Base-by-base conservation (phyloP, 2,329 filamentous ascomycete genomes). In the Helotiales sp. region DNA sequence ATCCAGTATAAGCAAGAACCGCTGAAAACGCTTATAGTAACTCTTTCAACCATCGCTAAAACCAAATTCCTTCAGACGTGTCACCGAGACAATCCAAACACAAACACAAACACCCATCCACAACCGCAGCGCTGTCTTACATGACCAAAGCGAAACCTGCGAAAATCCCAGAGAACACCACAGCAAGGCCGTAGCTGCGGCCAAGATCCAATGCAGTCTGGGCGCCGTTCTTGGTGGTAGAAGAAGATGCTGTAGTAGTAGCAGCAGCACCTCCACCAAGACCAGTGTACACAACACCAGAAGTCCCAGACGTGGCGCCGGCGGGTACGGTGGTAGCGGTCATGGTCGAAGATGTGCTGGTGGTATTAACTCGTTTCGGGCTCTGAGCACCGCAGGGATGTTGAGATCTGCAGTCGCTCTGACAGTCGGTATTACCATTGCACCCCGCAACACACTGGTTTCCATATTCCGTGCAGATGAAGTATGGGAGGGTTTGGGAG, bases 401-500 rank as follows among this genome's bases (percentile, higher is more conserved):
- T 61, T 92, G 76, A 66, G 82, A 68, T 55, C 81, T 79, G 77
- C 89, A 93, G 55, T 74, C 66, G 58, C 75, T 73, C n/a, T 80
- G 72, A 71, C 89, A 92, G n/a, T 67, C 61, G 65, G 79, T 79
- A 73, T 87, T 77, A 62, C 74, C 71, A 31, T 74, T 76, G 74
- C 89, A 92, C 57, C 61, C 73, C 2, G 64, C 69, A 12, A 88
- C 85, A 71, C 88, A 91, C 74, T 91, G 83, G 71, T 77, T 84
- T 6, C 84, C 87, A 80, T 82, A 91, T 74, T 88, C 80, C 47
- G 80, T 80, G 81, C 90, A 95, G 67, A 86, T 80, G 76, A 86
- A 90, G 81, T 85, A 93, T 31, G 90, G 90, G 25, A 95, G 78
- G 1, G 90, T 93, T 66, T 91, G 80, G 19, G 86, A 87, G 81